These are phyloP conservation scores for Acer campestre DNA, from an alignment of 345 rosid genomes.

Conservation along the genomic window DNA sequence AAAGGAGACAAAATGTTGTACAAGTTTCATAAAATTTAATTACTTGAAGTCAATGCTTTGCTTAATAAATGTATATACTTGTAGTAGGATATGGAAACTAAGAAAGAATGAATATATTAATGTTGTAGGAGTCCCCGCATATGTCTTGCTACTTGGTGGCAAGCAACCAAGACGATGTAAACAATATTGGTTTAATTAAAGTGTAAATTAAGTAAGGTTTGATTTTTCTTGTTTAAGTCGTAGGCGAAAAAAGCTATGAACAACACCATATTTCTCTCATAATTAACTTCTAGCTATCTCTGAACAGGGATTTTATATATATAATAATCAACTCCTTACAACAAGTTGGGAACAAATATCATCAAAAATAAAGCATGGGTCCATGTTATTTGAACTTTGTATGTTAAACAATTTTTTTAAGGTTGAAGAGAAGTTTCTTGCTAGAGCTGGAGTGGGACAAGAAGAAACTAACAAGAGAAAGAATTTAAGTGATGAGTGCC, in stretches of 20 bases:
- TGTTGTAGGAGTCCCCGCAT: not conserved
- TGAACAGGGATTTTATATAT: not conserved
- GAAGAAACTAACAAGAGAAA: constrained; percentile 22
- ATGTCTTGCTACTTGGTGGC: not conserved
- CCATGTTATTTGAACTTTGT: not conserved
- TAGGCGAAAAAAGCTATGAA: constrained; percentile 24
- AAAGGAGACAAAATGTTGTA: not conserved
- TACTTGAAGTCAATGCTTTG: not conserved
- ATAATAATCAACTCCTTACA: not conserved
- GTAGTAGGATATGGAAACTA: constrained; percentile 22
- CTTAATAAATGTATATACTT: not conserved
- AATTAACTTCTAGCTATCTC: not conserved
- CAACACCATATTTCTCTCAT: not conserved
- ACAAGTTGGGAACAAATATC: not conserved
- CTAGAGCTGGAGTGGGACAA: constrained; percentile 1
- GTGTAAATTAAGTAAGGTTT: not conserved
- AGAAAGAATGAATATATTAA: not conserved
- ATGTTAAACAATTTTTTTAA: not conserved
- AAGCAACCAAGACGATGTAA: constrained; percentile 15
- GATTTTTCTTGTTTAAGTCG: constrained; percentile 22
- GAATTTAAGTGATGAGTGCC: constrained; percentile 6
- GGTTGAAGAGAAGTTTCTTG: not conserved
- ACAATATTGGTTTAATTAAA: not conserved
- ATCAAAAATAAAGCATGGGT: not conserved
- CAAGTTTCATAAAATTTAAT: not conserved